Evolutionary conservation across 352 stramenopile genomes (phyloP).

Genomic region (Phytophthora lateralis): DNA sequence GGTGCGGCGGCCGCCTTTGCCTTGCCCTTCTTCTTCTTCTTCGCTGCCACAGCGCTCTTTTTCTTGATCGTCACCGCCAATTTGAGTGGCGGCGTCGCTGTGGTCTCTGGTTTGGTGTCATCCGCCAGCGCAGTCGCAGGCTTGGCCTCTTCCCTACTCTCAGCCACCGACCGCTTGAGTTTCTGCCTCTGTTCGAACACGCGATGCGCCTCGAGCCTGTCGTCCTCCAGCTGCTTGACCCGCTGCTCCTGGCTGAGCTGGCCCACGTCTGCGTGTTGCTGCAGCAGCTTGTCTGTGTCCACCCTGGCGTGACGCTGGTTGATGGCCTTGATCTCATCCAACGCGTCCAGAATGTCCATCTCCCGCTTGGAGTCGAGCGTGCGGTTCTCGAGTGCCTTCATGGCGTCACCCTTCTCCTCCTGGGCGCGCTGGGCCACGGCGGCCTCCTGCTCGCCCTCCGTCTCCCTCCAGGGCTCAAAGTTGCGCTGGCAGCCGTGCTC

Average conservation of each 20-base stretch:
- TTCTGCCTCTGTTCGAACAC: conserved; percentile 62
- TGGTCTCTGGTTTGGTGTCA: conserved; percentile 11
- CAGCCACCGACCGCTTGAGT: conserved; percentile 31
- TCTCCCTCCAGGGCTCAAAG: conserved; percentile 97
- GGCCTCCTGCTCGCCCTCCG: conserved; percentile 67
- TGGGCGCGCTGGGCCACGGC: conserved; percentile 81
- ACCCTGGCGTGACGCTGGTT: conserved; percentile 95
- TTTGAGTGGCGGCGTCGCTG: conserved; percentile 29
- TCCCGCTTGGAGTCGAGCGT: conserved; percentile 98
- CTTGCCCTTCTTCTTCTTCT: conserved; percentile 43
- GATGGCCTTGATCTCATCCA: conserved; percentile 99
- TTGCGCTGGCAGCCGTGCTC: conserved; percentile 97
- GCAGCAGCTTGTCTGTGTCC: conserved; percentile 81
- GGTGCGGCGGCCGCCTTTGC: conserved; percentile 40
- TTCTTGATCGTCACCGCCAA: conserved; percentile 43
- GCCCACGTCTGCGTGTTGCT: conserved; percentile 47
- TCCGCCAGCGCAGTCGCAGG: neutral
- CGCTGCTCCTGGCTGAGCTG: conserved; percentile 47
- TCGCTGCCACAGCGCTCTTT: conserved; percentile 29
- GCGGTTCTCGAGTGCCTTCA: conserved; percentile 98
- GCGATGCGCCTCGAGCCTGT: conserved; percentile 50
- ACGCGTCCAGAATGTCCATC: conserved; percentile 98
- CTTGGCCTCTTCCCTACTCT: conserved; percentile 16
- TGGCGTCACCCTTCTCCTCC: conserved; percentile 95
- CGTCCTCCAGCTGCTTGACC: conserved; percentile 55